A percentile compares a stretch with the other conserved stretches of the same genome.
Conservation (phyloP, 768 basidiomycete species). For the Suillus spraguei region DNA sequence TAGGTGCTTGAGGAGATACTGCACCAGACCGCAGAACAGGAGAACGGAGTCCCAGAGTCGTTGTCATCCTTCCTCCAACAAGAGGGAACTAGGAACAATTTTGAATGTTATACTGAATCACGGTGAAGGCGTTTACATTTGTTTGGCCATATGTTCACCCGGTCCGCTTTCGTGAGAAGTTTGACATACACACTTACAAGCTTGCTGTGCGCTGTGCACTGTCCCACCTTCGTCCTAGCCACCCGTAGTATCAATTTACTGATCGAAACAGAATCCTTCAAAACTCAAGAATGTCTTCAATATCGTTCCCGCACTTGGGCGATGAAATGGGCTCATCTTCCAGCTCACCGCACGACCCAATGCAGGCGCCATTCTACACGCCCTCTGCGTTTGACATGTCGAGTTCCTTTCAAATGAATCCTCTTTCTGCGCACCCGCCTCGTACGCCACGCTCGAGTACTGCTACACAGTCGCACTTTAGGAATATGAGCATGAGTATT, state of each 20-base stretch:
- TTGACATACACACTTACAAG: slow-evolving; percentile 1
- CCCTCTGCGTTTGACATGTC: slow-evolving; percentile 59
- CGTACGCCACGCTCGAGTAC: slow-evolving; percentile 61
- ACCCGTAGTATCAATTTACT: background rate
- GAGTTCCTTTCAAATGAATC: slow-evolving; percentile 79
- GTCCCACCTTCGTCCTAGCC: background rate
- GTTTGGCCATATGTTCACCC: slow-evolving; percentile 24
- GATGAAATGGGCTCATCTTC: slow-evolving; percentile 38
- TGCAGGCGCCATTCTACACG: slow-evolving; percentile 50
- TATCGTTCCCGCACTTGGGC: slow-evolving; percentile 57
- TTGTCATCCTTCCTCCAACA: slow-evolving; percentile 22
- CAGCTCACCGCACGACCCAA: slow-evolving; percentile 36
- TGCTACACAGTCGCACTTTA: slow-evolving; percentile 27
- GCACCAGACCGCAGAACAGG: slow-evolving; percentile 62
- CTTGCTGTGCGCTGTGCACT: background rate
- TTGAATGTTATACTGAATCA: background rate
- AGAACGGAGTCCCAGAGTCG: slow-evolving; percentile 54
- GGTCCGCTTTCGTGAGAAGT: slow-evolving; percentile 5
- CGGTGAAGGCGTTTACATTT: slow-evolving; percentile 16
- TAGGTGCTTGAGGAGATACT: slow-evolving; percentile 47
- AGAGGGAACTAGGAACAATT: slow-evolving; percentile 10
- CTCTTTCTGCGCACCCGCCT: slow-evolving; percentile 76
- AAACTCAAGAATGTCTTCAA: slow-evolving; percentile 56
- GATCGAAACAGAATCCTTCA: background rate
- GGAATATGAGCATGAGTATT: slow-evolving; percentile 14